These are phyloP conservation scores for Xylariomycetidae sp. DNA, from an alignment of 2,329 filamentous ascomycete species.

Conservation along the genomic window DNA sequence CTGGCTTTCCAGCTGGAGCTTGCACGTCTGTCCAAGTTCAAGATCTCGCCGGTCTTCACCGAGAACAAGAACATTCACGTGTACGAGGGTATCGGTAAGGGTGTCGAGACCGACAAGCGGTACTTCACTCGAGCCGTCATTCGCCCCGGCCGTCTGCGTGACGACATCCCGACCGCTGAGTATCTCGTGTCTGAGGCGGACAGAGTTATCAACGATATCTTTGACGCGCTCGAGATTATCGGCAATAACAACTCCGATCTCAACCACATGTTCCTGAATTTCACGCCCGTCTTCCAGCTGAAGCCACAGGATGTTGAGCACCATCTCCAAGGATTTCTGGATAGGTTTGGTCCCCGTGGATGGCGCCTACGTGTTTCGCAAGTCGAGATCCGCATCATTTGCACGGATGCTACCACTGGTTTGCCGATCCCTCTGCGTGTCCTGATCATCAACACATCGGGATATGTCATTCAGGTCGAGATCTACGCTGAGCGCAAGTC, in stretches of 20 bases:
- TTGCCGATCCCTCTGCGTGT: constrained; percentile 88
- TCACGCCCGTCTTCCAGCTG: constrained; percentile 92
- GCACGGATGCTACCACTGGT: constrained; percentile 81
- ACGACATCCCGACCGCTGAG: constrained; percentile 97
- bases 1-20: constrained; percentile 98
- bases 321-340: constrained; percentile 89
- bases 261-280: constrained; percentile 99
- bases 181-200: constrained; percentile 98
- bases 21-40: constrained; percentile 88
- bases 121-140: constrained; percentile 98
- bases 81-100: constrained; percentile 93
- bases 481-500: constrained; percentile 97
- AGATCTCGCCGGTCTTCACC: constrained; percentile 96
- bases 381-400: constrained; percentile 97
- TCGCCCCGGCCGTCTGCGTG: constrained; percentile 84
- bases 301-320: constrained; percentile 85
- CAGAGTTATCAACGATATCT: constrained; percentile 92
- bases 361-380: constrained; percentile 96
- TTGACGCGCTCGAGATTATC: constrained; percentile 96
- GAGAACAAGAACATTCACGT: constrained; percentile 99
- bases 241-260: constrained; percentile 99
- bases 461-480: constrained; percentile 96
- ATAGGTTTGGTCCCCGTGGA: constrained; percentile 88
- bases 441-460: constrained; percentile 96
- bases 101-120: constrained; percentile 90